Evolutionary conservation across 1,284 basidiomycete genomes (phyloP), one percentile per base, ranked within the genome.

Genomic region (Apiotrichum veenhuisii): DNA sequence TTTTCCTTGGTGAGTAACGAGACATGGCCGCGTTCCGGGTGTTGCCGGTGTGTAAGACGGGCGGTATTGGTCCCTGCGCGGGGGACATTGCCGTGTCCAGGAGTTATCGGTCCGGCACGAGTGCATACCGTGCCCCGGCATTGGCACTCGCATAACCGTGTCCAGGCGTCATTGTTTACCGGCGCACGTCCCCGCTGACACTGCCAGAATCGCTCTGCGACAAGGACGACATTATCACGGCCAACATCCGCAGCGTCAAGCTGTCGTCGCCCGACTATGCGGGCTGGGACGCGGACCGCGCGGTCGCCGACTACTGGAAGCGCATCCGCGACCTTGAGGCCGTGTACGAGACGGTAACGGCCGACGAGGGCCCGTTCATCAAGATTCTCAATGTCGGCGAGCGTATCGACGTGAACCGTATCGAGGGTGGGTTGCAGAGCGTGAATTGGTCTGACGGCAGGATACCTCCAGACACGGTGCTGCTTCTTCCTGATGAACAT

Each of bases 331-430:
- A 89, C 57, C 92, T 96, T 68, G 92, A 95, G 73, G 82, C 82
- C 57, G 82, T 88, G 49, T 98, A 98, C 72, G 87, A 98, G 34
- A 73, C 72, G 3, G 74, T 78, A 41, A 73, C 68, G 8, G 75
- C 66, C 18, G 74, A 84, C 12, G 86, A 85, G 47, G 92, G 89
- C 82, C 92, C 95, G 1, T 97, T 87, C 72, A 95, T 99, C 74
- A 92, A 94, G 69, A 92, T 98, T 66, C 84, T 93, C 76, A 98
- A 99, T 73, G 93, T 97, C 17, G 93, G 92, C 50, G 92, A 96
- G 77, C 88, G 89, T 71, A 93, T 96, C 59, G 88, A 90, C 79
- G 84, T 93, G 47, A 93, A 95, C 67, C 87, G 89, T 64, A 77
- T 87, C 63, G 63, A 74, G 57, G 76, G 75, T 72, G 42, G 61